Evolutionary conservation across 805 yeast species (phyloP).

Genomic region (Candida tallmaniae): DNA sequence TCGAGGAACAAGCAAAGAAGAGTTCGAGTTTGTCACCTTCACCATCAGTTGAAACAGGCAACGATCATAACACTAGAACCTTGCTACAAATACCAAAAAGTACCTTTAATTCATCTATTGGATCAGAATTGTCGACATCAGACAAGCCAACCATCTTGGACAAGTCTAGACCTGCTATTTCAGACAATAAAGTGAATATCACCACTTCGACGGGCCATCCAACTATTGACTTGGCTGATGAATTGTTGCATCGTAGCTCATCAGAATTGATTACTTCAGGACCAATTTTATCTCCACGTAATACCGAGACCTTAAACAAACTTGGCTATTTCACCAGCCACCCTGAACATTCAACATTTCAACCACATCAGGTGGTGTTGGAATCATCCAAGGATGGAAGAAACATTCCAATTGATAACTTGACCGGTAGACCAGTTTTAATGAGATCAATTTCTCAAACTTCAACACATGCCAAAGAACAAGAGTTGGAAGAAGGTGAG

Average conservation of each 20-base stretch:
- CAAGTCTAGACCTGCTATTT: not conserved
- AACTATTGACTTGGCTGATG: conserved; percentile 5
- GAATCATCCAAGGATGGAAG: conserved; percentile 55
- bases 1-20: conserved; percentile 34
- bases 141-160: not conserved
- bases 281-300: conserved; percentile 47
- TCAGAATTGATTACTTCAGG: conserved; percentile 50
- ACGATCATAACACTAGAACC: not conserved
- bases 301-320: conserved; percentile 16
- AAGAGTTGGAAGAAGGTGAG: conserved; percentile 91
- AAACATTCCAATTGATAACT: conserved; percentile 55
- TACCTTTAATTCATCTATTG: not conserved
- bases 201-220: not conserved
- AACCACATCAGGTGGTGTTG: conserved; percentile 70
- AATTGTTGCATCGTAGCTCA: conserved; percentile 41
- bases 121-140: not conserved
- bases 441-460: conserved; percentile 63
- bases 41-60: conserved; percentile 12
- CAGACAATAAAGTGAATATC: not conserved
- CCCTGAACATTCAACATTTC: conserved; percentile 24
- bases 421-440: conserved; percentile 69
- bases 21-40: conserved; percentile 15
- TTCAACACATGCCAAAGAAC: conserved; percentile 63
- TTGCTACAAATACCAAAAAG: not conserved
- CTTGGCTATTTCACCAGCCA: conserved; percentile 18